Percentiles rank a stretch among this genome's conserved stretches.
Evolutionary conservation across 139 green algal genomes (phyloP).

Genomic region (Nannochloris sp.): DNA sequence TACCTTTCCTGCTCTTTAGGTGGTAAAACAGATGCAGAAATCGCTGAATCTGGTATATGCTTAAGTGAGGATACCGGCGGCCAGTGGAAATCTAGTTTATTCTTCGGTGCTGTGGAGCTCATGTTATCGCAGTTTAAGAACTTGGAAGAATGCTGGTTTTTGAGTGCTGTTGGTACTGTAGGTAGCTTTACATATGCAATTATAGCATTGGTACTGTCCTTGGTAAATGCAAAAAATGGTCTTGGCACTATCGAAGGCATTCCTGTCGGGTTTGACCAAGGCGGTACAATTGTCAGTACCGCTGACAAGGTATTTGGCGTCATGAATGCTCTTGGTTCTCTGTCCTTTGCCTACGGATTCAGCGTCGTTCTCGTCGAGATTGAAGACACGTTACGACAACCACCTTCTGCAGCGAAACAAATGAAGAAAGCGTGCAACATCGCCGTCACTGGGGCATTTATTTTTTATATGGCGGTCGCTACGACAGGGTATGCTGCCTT

Average conservation of each 20-base stretch:
- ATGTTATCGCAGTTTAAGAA: conserved; percentile 25
- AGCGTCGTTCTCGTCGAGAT: conserved; percentile 7
- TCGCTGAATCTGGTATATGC: conserved; percentile 7
- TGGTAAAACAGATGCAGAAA: background rate
- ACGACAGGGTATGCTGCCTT: conserved; percentile 29
- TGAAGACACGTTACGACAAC: conserved; percentile 31
- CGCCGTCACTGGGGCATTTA: conserved; percentile 11
- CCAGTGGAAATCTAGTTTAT: background rate
- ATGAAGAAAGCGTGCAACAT: conserved; percentile 22
- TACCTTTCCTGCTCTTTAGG: background rate
- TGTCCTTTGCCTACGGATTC: conserved; percentile 25
- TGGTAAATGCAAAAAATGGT: conserved; percentile 7
- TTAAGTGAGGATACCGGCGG: background rate
- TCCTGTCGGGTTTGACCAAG: background rate
- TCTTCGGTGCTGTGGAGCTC: conserved; percentile 24
- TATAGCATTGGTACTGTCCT: conserved; percentile 13
- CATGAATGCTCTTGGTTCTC: conserved; percentile 26
- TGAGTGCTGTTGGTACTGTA: conserved; percentile 14
- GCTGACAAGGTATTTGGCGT: conserved; percentile 19
- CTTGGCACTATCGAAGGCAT: conserved; percentile 1
- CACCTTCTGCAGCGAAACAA: conserved; percentile 12
- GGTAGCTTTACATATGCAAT: conserved; percentile 22
- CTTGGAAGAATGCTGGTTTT: conserved; percentile 25
- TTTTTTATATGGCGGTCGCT: conserved; percentile 33
- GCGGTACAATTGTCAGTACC: background rate